Percentiles rank a stretch among this genome's conserved stretches.
Evolutionary conservation across 225 moss, liverwort and hornwort species (phyloP).

Genomic region (Sphagnum contortum): DNA sequence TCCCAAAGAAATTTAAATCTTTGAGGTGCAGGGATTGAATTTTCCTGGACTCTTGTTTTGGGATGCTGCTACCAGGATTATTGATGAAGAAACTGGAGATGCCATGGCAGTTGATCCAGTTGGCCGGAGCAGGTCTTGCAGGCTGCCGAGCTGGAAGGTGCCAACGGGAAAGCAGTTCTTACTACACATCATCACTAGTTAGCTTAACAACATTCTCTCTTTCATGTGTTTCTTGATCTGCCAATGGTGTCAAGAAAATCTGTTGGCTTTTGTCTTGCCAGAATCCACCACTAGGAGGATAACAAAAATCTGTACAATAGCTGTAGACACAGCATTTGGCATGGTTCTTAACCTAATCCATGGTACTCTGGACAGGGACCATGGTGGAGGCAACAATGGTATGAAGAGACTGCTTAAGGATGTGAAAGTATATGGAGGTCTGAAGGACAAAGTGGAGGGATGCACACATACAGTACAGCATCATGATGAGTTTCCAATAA

Average conservation of each 20-base stretch:
- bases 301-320: no score
- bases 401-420: constrained; percentile 46
- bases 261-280: no score
- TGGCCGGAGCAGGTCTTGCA: constrained; percentile 41
- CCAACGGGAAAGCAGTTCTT: constrained; percentile 2
- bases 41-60: background rate
- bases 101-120: constrained; percentile 37
- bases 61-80: constrained; percentile 15
- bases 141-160: constrained; percentile 3
- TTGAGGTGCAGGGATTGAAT: no score
- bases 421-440: constrained; percentile 37
- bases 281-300: no score
- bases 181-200: constrained; percentile 59
- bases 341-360: no score
- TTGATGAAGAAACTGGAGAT: constrained; percentile 42
- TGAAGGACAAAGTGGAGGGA: constrained; percentile 53
- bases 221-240: no score
- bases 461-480: constrained; percentile 42
- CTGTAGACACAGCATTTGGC: no score
- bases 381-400: constrained; percentile 43
- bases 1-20: no score
- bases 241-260: no score
- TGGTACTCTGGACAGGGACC: constrained; percentile 22
- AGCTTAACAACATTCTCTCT: no score
- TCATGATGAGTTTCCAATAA: constrained; percentile 39